Base-by-base conservation (phyloP, 345 rosid genomes). In the Fremontodendron californicum region DNA sequence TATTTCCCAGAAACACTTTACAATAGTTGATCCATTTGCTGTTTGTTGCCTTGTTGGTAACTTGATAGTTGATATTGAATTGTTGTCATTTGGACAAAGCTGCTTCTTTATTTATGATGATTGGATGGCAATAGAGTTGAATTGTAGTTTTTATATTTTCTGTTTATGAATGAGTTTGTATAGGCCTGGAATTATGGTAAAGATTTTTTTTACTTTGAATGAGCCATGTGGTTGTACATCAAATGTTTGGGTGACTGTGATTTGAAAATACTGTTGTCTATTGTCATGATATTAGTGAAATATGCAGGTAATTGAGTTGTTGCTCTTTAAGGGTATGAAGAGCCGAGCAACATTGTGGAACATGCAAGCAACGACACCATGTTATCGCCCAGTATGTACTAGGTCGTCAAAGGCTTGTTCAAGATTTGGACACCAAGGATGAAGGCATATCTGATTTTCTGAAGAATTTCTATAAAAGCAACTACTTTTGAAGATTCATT, bases 351-450 rank as follows among this genome's bases (percentile, higher is more conserved):
- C 80, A 83, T 95, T 10, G 80, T 77, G 33, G 97, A 92, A 84
- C 99, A 95, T 76, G 94, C 97, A n/a, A 95, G 88, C 99, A 95
- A 89, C 95, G 99, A 74, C 99, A 93, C 81, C 99, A 95, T 82
- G 82, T 95, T 39, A 90, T 95, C 33, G 99, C 98, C 39, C 98
- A 93, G 72, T 95, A 95, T 62, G 96, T 95, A 33, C 78, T 89
- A 7, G 93, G 97, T 74, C 78, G 39, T 39, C 87, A 82, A 72
- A 94, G 94, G 77, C 94, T 90, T 23, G 86, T 87, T 74, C 97
- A 92, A 81, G 94, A 95, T 63, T 78, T 80, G 46, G 88, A 81
- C 79, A 51, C 81, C 85, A 90, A 93, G 82, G 98, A 93, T 73
- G 82, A 88, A 81, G 92, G 92, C 75, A 62, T 55, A 52, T 92